Conservation (phyloP, 768 basidiomycete genomes). For the Vararia minispora region DNA sequence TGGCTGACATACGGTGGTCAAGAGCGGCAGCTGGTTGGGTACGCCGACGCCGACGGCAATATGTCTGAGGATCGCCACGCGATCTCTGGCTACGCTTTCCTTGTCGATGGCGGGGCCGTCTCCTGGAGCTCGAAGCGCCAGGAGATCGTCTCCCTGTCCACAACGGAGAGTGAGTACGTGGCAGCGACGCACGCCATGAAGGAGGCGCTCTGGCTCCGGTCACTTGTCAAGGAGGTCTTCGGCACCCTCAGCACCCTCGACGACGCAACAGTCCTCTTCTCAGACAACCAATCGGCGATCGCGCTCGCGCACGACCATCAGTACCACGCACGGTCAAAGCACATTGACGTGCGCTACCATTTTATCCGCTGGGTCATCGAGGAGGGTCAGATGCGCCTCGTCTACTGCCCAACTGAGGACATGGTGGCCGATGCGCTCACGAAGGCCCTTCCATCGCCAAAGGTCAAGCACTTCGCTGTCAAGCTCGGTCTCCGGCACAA, state of each 20-base stretch:
- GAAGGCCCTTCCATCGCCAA: slow-evolving; percentile 1
- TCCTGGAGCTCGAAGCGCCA: slow-evolving; percentile 25
- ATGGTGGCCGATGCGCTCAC: slow-evolving; percentile 2
- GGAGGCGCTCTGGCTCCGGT: slow-evolving; percentile 10
- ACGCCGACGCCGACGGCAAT: slow-evolving; percentile 19
- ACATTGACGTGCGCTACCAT: slow-evolving; percentile 3
- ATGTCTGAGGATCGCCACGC: slow-evolving; percentile 16
- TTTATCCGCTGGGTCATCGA: slow-evolving; percentile 1
- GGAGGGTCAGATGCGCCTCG: background rate
- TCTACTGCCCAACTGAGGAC: background rate
- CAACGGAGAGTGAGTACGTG: slow-evolving; percentile 16
- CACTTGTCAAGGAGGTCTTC: background rate
- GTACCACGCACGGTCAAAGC: background rate
- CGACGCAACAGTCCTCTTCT: slow-evolving; percentile 6
- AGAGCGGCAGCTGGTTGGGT: slow-evolving; percentile 6
- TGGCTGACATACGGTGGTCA: slow-evolving; percentile 2
- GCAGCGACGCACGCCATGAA: slow-evolving; percentile 1
- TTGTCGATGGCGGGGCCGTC: slow-evolving; percentile 18
- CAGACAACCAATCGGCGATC: slow-evolving; percentile 1
- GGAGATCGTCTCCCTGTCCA: slow-evolving; percentile 20
- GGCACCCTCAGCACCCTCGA: background rate
- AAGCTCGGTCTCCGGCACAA: too few relatives aligned
- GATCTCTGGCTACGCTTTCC: slow-evolving; percentile 20
- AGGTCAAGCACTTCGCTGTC: too few relatives aligned
- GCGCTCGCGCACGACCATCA: slow-evolving; percentile 1